A percentile compares a stretch with the other conserved stretches of the same genome.
Evolutionary conservation across 345 rosid genomes (phyloP).

Genomic region (Brassica incana): DNA sequence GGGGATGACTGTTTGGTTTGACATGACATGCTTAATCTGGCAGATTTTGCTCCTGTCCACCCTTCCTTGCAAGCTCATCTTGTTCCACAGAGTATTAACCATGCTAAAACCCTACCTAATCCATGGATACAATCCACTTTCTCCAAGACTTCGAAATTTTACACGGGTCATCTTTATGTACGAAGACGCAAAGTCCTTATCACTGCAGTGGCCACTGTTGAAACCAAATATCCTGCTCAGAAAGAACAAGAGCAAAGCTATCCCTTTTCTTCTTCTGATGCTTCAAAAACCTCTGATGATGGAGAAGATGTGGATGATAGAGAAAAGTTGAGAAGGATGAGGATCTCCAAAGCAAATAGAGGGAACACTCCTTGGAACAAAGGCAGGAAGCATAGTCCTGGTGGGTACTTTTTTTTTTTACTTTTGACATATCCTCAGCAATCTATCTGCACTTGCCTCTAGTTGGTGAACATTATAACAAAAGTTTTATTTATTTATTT

Average conservation of each 20-base stretch:
- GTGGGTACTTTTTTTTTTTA: slow-evolving; percentile 37
- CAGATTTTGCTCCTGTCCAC: slow-evolving; percentile 73
- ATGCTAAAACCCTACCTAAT: slow-evolving; percentile 47
- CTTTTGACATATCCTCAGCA: not conserved
- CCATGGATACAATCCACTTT: slow-evolving; percentile 48
- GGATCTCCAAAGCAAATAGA: slow-evolving; percentile 89
- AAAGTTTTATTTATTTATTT: not conserved
- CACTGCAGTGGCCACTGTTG: slow-evolving; percentile 45
- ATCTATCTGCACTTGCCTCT: not conserved
- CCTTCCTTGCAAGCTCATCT: slow-evolving; percentile 62
- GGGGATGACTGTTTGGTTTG: not conserved
- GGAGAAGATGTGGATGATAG: slow-evolving; percentile 52
- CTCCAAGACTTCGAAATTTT: slow-evolving; percentile 36
- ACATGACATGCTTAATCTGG: slow-evolving; percentile 5
- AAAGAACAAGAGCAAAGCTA: slow-evolving; percentile 29
- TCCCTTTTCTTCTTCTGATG: slow-evolving; percentile 28
- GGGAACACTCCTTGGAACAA: slow-evolving; percentile 97
- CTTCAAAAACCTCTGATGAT: slow-evolving; percentile 30
- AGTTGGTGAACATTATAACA: not conserved
- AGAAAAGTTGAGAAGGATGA: slow-evolving; percentile 73
- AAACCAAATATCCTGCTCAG: slow-evolving; percentile 32
- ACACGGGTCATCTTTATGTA: slow-evolving; percentile 21
- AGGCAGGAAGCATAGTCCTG: slow-evolving; percentile 95
- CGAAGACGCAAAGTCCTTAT: slow-evolving; percentile 37
- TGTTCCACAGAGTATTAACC: slow-evolving; percentile 47